Evolutionary conservation across 306 rosid genomes (phyloP).

Genomic region (Cajanus cajan): DNA sequence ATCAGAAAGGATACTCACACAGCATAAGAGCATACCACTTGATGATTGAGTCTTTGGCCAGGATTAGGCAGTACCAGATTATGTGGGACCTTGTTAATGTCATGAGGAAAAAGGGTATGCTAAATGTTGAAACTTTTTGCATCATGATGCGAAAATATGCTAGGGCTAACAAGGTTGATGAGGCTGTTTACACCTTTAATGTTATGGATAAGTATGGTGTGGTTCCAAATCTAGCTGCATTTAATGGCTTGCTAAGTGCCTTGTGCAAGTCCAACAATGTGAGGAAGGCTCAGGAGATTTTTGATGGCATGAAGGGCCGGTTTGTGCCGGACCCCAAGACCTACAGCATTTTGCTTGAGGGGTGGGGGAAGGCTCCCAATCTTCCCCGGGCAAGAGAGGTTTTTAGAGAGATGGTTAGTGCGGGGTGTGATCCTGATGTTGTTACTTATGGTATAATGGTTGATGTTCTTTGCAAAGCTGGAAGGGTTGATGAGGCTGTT

Average conservation of each 20-base stretch:
- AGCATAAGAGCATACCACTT: conserved; percentile 71
- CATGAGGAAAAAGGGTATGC: conserved; percentile 64
- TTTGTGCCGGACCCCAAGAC: conserved; percentile 71
- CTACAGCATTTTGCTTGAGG: conserved; percentile 75
- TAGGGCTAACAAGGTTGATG: conserved; percentile 77
- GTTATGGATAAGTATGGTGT: conserved; percentile 70
- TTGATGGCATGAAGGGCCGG: conserved; percentile 58
- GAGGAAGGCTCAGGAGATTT: conserved; percentile 93
- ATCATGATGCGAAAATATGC: conserved; percentile 86
- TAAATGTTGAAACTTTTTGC: conserved; percentile 86
- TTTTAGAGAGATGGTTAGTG: conserved; percentile 63
- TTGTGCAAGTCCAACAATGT: conserved; percentile 80
- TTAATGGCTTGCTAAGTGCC: conserved; percentile 78
- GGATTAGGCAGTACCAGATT: conserved; percentile 79
- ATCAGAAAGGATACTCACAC: conserved; percentile 57
- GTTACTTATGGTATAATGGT: conserved; percentile 89
- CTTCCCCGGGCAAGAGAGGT: conserved; percentile 77
- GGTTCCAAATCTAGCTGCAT: conserved; percentile 64
- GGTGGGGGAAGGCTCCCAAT: conserved; percentile 90
- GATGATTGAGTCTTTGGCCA: conserved; percentile 73
- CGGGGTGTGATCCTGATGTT: conserved; percentile 69
- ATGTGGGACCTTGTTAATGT: conserved; percentile 80
- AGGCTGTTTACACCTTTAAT: conserved; percentile 79
- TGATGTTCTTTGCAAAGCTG: conserved; percentile 84
- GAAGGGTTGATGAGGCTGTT: conserved; percentile 83